A percentile compares a stretch with the other conserved stretches of the same genome.
These are phyloP conservation scores for Rhizophagus clarus DNA, from an alignment of 192 early-diverging fungal species.

Conservation along the genomic window DNA sequence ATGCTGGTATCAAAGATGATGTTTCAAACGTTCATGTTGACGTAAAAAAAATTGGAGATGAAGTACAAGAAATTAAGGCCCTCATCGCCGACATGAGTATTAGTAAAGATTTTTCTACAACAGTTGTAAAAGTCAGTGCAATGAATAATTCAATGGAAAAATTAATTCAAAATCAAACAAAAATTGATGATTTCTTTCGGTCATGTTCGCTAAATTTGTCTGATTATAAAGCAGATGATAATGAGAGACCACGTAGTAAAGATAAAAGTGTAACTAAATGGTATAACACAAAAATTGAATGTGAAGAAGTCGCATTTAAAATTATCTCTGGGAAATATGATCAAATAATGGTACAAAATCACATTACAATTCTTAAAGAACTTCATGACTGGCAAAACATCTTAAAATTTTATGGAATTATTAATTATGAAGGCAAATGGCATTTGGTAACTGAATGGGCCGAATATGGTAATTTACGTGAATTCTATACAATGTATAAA, in stretches of 20 bases:
- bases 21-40: too few species aligned
- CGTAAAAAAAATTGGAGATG: too few species aligned
- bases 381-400: background rate
- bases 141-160: background rate
- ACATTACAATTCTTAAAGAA: conserved; percentile 19
- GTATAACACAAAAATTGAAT: background rate
- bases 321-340: background rate
- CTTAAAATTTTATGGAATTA: conserved; percentile 14
- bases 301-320: background rate
- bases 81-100: accelerated
- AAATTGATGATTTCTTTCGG: too few species aligned
- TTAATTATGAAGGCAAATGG: background rate
- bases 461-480: conserved; percentile 8
- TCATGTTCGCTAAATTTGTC: background rate
- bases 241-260: background rate
- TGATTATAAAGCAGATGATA: background rate
- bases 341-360: background rate
- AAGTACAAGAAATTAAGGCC: background rate
- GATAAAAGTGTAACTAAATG: background rate
- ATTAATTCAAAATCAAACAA: background rate
- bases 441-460: conserved; percentile 31
- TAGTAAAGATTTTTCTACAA: too few species aligned
- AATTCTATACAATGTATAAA: background rate
- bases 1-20: too few species aligned
- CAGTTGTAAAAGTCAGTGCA: too few species aligned